These are phyloP conservation scores for Penicillium thymicola DNA, from an alignment of 2,329 filamentous ascomycete species.

Conservation along the genomic window DNA sequence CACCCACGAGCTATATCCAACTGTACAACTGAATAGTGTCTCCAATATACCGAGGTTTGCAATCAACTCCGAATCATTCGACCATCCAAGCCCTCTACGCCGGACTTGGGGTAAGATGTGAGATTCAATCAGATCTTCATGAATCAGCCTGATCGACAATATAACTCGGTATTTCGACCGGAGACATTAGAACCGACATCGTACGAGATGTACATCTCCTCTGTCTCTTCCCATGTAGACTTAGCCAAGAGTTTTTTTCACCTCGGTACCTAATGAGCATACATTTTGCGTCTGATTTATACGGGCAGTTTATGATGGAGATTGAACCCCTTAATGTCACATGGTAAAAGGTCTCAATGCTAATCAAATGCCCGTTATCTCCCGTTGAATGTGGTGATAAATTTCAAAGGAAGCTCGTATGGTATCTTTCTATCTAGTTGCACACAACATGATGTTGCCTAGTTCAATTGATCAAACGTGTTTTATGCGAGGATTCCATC, in stretches of 20 bases:
- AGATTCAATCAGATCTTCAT: not conserved
- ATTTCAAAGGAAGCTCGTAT: too few relatives aligned
- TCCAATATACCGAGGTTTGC: constrained; percentile 14
- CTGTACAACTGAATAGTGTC: not conserved
- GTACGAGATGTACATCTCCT: constrained; percentile 6
- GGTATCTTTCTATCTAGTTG: not conserved
- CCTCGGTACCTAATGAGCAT: not conserved
- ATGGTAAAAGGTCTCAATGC: too few relatives aligned
- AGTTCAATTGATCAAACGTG: not conserved
- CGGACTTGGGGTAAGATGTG: not conserved
- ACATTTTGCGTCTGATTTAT: not conserved
- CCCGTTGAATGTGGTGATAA: too few relatives aligned
- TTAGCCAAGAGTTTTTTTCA: too few relatives aligned
- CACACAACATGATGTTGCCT: not conserved
- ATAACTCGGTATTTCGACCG: constrained; percentile 11
- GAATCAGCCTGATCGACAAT: not conserved
- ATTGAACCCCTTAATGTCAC: not conserved
- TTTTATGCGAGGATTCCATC: not conserved
- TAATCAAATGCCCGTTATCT: too few relatives aligned
- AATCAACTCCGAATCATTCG: constrained; percentile 5
- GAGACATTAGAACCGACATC: constrained; percentile 10
- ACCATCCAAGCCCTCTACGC: not conserved
- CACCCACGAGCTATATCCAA: not conserved
- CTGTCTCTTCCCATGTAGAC: not conserved
- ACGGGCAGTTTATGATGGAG: not conserved